phyloP scores from a whole-genome alignment of 257 asterid genomes.

The Primulina eburnea region DNA sequence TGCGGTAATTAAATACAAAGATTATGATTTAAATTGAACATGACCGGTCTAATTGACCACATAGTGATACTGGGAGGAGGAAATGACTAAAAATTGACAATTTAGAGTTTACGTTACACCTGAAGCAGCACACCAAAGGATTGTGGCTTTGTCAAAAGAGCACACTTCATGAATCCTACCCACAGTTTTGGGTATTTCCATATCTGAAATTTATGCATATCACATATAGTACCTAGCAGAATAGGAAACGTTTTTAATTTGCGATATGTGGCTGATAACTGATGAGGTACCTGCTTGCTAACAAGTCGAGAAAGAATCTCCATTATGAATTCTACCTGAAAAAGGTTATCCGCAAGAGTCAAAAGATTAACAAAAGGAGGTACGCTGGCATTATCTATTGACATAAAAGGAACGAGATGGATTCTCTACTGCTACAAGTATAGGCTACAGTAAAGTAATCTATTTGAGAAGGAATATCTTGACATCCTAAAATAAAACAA shows the following conservation, averaged over 20 bases:
- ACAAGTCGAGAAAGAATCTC: slow-evolving; percentile 96
- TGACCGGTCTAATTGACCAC: slow-evolving; percentile 7
- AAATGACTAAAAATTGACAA: slow-evolving; percentile 14
- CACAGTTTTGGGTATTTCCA: slow-evolving; percentile 98
- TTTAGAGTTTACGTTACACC: slow-evolving; percentile 42
- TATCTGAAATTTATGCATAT: slow-evolving; percentile 50
- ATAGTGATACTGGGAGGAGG: not conserved
- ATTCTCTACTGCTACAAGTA: not conserved
- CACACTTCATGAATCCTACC: slow-evolving; percentile 98
- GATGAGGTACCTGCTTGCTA: slow-evolving; percentile 78
- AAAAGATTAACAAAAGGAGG: slow-evolving; percentile 19
- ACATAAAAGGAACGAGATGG: slow-evolving; percentile 10
- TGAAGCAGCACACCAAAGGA: slow-evolving; percentile 89
- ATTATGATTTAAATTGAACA: not conserved
- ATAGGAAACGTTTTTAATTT: slow-evolving; percentile 17
- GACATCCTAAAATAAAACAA: slow-evolving; percentile 9
- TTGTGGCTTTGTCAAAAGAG: slow-evolving; percentile 84
- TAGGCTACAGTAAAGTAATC: not conserved
- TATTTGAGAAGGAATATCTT: not conserved
- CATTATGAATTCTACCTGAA: slow-evolving; percentile 93
- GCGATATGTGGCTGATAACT: not conserved
- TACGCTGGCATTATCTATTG: slow-evolving; percentile 14
- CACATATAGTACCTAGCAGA: slow-evolving; percentile 16
- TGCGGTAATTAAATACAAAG: not conserved
- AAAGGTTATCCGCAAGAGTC: slow-evolving; percentile 18